A percentile compares a stretch with the other conserved stretches of the same genome.
These are phyloP conservation scores for Irpex sp. DNA, from an alignment of 1,284 basidiomycete species.

Conservation along the genomic window DNA sequence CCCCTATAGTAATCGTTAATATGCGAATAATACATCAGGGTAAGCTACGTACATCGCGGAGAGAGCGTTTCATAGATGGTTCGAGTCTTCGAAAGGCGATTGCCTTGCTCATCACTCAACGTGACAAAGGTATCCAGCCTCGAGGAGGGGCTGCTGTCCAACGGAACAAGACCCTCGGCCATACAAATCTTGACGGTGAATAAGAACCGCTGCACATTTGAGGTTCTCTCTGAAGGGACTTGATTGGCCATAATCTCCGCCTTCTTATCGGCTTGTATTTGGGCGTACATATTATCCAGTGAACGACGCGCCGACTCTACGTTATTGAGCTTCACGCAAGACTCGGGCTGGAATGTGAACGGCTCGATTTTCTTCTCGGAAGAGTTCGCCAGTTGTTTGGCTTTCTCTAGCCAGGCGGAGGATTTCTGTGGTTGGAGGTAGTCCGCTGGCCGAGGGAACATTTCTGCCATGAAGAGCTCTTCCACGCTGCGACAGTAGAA, in stretches of 20 bases:
- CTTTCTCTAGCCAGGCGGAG: conserved; percentile 94
- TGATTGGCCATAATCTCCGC: conserved; percentile 56
- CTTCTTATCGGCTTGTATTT: conserved; percentile 89
- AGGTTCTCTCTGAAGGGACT: conserved; percentile 55
- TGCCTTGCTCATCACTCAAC: conserved; percentile 89
- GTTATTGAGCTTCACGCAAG: conserved; percentile 98
- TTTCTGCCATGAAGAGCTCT: conserved; percentile 88
- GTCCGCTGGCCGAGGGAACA: conserved; percentile 83
- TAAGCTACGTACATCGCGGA: conserved; percentile 74
- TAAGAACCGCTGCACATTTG: conserved; percentile 67
- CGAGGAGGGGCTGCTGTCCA: conserved; percentile 68
- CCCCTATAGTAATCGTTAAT: conserved; percentile 52
- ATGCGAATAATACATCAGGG: conserved; percentile 6
- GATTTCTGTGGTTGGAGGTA: conserved; percentile 80
- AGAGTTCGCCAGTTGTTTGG: conserved; percentile 72
- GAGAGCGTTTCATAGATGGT: conserved; percentile 91
- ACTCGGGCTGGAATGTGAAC: conserved; percentile 92
- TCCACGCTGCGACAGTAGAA: conserved; percentile 90
- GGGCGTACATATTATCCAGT: conserved; percentile 91
- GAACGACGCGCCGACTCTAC: conserved; percentile 89
- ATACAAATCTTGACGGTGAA: conserved; percentile 94
- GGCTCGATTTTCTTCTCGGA: conserved; percentile 90
- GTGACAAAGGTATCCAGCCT: conserved; percentile 91
- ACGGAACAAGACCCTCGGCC: conserved; percentile 77
- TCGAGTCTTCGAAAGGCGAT: conserved; percentile 89